Base-by-base conservation (phyloP, 495 filamentous ascomycete genomes). In the Tetracladium setigerum region DNA sequence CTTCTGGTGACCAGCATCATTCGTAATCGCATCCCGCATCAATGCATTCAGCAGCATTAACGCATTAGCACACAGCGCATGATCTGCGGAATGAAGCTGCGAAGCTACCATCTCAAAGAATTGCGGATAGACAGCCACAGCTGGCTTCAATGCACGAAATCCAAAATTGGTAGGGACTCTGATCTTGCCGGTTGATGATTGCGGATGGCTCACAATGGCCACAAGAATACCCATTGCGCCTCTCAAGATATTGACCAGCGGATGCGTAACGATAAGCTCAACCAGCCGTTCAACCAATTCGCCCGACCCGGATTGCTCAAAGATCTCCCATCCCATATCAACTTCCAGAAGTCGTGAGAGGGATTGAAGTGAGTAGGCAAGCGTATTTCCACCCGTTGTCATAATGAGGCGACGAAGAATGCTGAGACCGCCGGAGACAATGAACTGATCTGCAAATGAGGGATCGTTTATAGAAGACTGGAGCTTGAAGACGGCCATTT, bases 401-500 rank as follows among this genome's bases (percentile, higher is more conserved):
- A 97, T 78, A 30, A 85, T 84, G 37, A 97, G 70, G 47, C 87
- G 81, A 24, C 88, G 79, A 50, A 99, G 69, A 50, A 87, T 82
- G 49, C 77, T 73, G 38, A 96, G 67, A 7, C 92, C 92, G 37
- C 89, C 94, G 49, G 88, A 85, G 12, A 81, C 76, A 17, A 97
- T 95, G 69, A 97, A 99, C 47, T 91, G 76, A 62, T 97, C 94
- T 36, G 92, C 94, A 62, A 99, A 97, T 40, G 89, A 87, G 4
- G 92, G 92, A 62, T 99, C 94, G 57, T 87, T 88, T 59, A 99
- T 95, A 50, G 82, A 87, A 34, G 79, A 76, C 65, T 99, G 92
- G 33, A 99, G 79, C 66, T 95, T 95, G 77, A 99, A 99, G 49
- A 89, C 94, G 11, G 92, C 92, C 88, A 95, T 96, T 71, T 99